These are phyloP conservation scores for Flaveria bidentis DNA, from an alignment of 129 eudicot genomes.

Conservation along the genomic window DNA sequence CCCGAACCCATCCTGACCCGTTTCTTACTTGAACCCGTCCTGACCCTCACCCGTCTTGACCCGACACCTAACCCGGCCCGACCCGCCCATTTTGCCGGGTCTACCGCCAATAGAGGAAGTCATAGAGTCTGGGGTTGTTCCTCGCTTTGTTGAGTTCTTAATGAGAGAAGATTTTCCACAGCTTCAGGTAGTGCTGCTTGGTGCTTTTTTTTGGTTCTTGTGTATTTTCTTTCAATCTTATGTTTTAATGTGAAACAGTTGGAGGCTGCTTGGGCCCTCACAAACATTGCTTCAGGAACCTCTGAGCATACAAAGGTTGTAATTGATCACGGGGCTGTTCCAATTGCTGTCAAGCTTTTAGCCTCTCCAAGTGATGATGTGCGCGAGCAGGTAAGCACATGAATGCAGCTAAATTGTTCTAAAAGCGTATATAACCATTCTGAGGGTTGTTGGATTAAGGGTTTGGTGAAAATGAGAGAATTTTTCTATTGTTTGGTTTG, in stretches of 20 bases:
- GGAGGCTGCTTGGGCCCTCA: conserved; percentile 95
- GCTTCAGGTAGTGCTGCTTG: conserved; percentile 57
- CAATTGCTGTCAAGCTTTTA: conserved; percentile 75
- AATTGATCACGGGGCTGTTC: conserved; percentile 76
- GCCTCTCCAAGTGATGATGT: conserved; percentile 82
- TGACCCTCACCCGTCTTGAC: too few species aligned
- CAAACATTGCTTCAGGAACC: conserved; percentile 86
- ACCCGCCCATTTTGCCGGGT: too few species aligned
- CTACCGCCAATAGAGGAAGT: conserved; percentile 95
- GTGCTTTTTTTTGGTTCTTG: not conserved
- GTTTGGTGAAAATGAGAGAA: not conserved
- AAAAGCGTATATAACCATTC: not conserved
- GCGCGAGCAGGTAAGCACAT: conserved; percentile 65
- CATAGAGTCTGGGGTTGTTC: conserved; percentile 82
- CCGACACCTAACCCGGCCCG: too few species aligned
- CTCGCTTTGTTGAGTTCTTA: conserved; percentile 77
- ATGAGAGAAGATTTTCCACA: conserved; percentile 75
- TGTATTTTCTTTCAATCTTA: not conserved
- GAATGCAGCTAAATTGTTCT: not conserved
- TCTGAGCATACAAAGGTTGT: conserved; percentile 79
- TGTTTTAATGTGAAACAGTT: conserved; percentile 43
- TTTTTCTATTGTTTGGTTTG: not conserved
- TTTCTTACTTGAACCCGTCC: too few species aligned
- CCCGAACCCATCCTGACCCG: too few species aligned
- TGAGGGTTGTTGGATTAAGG: not conserved